Percentiles rank a stretch among this genome's conserved stretches.
Conservation (phyloP, 768 basidiomycete genomes). For the Russula compacta region DNA sequence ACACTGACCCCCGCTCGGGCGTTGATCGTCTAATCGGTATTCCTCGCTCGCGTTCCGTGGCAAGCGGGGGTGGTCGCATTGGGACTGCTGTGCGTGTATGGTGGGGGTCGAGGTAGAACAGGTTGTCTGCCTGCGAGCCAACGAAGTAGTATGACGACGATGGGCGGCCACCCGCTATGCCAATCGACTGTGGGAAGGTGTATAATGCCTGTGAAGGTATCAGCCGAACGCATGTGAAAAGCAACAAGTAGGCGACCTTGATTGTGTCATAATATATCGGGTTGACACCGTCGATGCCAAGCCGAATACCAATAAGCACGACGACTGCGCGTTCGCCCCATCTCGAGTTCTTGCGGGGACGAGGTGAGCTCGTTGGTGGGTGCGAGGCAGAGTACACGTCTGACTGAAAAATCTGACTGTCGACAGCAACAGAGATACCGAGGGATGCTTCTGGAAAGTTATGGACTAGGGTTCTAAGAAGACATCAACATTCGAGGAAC, state of each 20-base stretch:
- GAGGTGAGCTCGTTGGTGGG: conserved; percentile 25
- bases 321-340: conserved; percentile 88
- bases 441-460: conserved; percentile 73
- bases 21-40: conserved; percentile 13
- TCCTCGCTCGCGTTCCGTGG: conserved; percentile 1
- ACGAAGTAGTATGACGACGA: conserved; percentile 99
- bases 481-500: neutral
- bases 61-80: conserved; percentile 42
- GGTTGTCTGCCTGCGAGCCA: conserved; percentile 78
- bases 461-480: conserved; percentile 58
- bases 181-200: conserved; percentile 90
- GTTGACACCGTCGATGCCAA: conserved; percentile 91
- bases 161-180: conserved; percentile 93
- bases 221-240: neutral
- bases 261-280: conserved; percentile 87
- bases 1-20: conserved; percentile 5
- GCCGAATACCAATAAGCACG: conserved; percentile 73
- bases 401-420: conserved; percentile 73
- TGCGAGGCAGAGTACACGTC: conserved; percentile 78
- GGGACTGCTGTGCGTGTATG: conserved; percentile 72
- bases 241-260: conserved; percentile 39
- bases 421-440: conserved; percentile 74
- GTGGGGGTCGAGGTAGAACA: conserved; percentile 79
- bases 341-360: conserved; percentile 19
- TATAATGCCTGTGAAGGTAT: conserved; percentile 56